Evolutionary conservation across 306 rosid genomes (phyloP).

Genomic region (Fagus sylvatica): DNA sequence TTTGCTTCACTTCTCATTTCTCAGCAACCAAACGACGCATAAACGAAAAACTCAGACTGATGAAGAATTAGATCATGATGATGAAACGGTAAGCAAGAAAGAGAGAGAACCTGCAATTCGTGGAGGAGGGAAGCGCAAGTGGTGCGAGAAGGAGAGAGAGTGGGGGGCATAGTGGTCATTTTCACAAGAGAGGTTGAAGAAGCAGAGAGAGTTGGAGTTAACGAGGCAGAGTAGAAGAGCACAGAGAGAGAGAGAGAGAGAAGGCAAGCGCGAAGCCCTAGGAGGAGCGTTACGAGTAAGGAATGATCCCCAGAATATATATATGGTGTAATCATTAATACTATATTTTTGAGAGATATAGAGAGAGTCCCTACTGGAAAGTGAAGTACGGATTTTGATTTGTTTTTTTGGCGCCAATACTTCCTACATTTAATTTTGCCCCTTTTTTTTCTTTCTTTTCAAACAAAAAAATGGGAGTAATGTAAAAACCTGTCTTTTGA

Average conservation of each 20-base stretch:
- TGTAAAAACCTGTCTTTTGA: too few species aligned
- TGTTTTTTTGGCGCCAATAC: conserved; percentile 52
- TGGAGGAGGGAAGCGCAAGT: conserved; percentile 92
- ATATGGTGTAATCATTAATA: not conserved
- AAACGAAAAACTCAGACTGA: not conserved
- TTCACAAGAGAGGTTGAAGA: not conserved
- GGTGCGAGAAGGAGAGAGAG: conserved; percentile 75
- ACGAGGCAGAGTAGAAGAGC: too few species aligned
- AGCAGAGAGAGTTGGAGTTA: not conserved
- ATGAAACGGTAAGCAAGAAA: not conserved
- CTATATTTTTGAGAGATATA: not conserved
- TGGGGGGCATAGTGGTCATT: conserved; percentile 46
- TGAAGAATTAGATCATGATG: not conserved
- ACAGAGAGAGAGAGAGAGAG: not conserved
- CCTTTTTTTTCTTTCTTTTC: too few species aligned
- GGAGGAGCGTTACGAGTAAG: conserved; percentile 28
- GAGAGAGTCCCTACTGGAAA: conserved; percentile 10
- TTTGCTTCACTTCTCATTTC: not conserved
- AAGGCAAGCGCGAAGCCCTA: conserved; percentile 16
- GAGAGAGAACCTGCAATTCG: conserved; percentile 67
- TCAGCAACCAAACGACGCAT: not conserved
- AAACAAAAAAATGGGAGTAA: too few species aligned
- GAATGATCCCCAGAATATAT: conserved; percentile 26
- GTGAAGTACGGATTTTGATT: conserved; percentile 19
- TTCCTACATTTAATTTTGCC: not conserved